These are phyloP conservation scores for Scedosporium apiospermum DNA, from an alignment of 2,329 filamentous ascomycete genomes.

Conservation along the genomic window DNA sequence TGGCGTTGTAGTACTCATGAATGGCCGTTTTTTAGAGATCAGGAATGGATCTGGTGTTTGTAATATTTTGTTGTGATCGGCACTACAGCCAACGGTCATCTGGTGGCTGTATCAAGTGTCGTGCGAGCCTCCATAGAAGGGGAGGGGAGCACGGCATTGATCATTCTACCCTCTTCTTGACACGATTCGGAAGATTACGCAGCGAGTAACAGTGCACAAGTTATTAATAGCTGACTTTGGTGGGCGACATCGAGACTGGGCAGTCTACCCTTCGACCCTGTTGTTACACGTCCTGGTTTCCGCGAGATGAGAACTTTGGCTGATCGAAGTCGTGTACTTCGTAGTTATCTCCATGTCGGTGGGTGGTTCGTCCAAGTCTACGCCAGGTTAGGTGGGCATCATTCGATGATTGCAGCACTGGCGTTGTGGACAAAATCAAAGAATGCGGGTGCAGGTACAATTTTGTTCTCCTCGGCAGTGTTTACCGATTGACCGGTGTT, in stretches of 20 bases:
- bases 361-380: no score
- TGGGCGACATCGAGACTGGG: background rate
- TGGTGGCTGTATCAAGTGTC: no score
- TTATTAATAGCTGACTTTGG: background rate
- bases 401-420: background rate
- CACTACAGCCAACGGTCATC: no score
- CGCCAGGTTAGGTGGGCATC: background rate
- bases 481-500: background rate
- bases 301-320: no score
- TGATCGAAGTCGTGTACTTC: no score
- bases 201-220: background rate
- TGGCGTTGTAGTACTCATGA: background rate
- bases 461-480: background rate
- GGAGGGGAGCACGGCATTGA: background rate
- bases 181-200: no score
- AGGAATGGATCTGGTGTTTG: no score
- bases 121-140: no score
- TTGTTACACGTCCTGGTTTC: no score
- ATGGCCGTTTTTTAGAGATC: no score
- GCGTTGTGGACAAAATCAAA: background rate
- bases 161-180: background rate
- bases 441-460: background rate
- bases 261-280: background rate
- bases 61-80: no score
- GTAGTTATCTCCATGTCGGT: no score